Evolutionary conservation across 164 flowering plant genomes (phyloP).

Genomic region (Tinospora cordifolia): DNA sequence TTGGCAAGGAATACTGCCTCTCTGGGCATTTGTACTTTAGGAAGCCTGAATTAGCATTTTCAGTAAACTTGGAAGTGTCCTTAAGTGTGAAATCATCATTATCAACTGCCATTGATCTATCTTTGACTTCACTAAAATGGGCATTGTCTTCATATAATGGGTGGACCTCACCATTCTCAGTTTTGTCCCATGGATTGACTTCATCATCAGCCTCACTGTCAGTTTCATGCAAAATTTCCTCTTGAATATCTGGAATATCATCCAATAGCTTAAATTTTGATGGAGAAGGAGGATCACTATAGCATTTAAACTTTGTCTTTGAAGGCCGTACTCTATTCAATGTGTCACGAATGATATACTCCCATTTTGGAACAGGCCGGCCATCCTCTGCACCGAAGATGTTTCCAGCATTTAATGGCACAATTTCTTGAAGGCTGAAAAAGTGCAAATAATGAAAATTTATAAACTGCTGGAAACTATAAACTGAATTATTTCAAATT

Average conservation of each 20-base stretch:
- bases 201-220: constrained; percentile 69
- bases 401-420: constrained; percentile 93
- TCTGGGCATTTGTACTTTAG: constrained; percentile 22
- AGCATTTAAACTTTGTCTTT: constrained; percentile 48
- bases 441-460: constrained; percentile 18
- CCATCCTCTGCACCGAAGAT: constrained; percentile 85
- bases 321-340: constrained; percentile 45
- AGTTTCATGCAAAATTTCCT: constrained; percentile 45
- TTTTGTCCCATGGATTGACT: constrained; percentile 50
- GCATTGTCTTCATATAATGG: constrained; percentile 48
- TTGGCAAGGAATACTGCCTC: constrained; percentile 45
- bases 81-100: constrained; percentile 10
- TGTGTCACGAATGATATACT: constrained; percentile 65
- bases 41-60: constrained; percentile 12
- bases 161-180: constrained; percentile 65
- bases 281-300: constrained; percentile 90
- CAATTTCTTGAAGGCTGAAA: constrained; percentile 95
- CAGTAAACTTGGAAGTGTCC: constrained; percentile 19
- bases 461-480: background rate
- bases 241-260: constrained; percentile 58
- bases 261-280: constrained; percentile 73
- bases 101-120: constrained; percentile 11
- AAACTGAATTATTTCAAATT: background rate
- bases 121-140: constrained; percentile 26
- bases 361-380: constrained; percentile 79